A percentile compares a stretch with the other conserved stretches of the same genome.
Evolutionary conservation across 2,329 filamentous ascomycete genomes (phyloP).

Genomic region (Colletotrichum lupini): DNA sequence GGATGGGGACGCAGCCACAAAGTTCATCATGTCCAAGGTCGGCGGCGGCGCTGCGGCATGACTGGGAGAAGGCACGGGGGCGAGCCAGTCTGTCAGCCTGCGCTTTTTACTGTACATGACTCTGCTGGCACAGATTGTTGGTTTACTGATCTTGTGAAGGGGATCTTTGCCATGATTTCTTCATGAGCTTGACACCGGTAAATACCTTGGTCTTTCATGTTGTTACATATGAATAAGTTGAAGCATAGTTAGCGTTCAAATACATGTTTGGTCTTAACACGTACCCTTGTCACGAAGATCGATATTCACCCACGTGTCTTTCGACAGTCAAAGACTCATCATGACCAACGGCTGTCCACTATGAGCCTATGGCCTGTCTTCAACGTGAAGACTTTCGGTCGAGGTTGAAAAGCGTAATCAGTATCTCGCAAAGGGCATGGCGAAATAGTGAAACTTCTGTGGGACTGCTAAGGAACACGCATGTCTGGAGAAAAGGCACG

Average conservation of each 20-base stretch:
- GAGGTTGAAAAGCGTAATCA: neutral
- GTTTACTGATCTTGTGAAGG: neutral
- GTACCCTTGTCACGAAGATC: neutral
- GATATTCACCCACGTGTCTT: no score
- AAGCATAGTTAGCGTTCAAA: neutral
- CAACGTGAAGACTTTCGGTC: neutral
- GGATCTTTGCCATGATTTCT: neutral
- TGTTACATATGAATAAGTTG: neutral
- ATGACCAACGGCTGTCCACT: neutral
- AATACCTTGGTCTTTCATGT: neutral
- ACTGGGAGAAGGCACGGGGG: neutral
- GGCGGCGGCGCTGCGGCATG: neutral
- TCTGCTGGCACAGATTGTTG: neutral
- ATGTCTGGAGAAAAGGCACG: no score
- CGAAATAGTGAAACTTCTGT: no score
- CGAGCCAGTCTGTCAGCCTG: neutral
- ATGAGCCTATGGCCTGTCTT: neutral
- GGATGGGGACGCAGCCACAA: constrained; percentile 47
- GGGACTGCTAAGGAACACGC: no score
- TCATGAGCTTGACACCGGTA: neutral
- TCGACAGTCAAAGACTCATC: neutral
- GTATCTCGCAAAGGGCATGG: neutral
- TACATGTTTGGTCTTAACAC: neutral
- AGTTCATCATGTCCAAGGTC: constrained; percentile 46
- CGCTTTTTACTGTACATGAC: neutral